Evolutionary conservation across 2,329 filamentous ascomycete species (phyloP).

Genomic region (Aspergillus versicolor): DNA sequence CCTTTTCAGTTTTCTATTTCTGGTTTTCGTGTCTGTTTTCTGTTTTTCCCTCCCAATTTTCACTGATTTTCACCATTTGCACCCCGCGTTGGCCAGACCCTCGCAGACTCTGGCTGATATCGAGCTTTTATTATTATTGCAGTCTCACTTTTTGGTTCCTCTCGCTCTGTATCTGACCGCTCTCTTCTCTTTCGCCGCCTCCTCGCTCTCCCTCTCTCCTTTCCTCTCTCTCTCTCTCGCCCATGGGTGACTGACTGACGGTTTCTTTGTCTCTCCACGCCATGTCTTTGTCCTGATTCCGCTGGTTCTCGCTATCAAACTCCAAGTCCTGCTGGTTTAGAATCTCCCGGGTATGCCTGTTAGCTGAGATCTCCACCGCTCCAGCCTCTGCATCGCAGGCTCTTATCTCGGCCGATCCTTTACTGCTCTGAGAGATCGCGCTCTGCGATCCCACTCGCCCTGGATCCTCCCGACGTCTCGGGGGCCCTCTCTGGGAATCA

Average conservation of each 20-base stretch:
- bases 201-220: background rate
- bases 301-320: background rate
- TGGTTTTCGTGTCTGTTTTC: background rate
- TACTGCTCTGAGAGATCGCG: conserved; percentile 23
- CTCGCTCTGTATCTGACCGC: background rate
- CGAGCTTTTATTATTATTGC: background rate
- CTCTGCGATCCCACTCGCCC: conserved; percentile 41
- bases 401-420: background rate
- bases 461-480: conserved; percentile 50
- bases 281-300: conserved; percentile 13
- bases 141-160: conserved; percentile 2
- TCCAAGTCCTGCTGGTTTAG: background rate
- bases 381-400: background rate
- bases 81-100: conserved; percentile 24
- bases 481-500: conserved; percentile 48
- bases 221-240: background rate
- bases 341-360: background rate
- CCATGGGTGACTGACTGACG: conserved; percentile 3
- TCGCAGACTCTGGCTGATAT: background rate
- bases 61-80: background rate
- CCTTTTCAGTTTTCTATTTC: background rate
- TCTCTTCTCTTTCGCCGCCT: background rate
- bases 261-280: background rate
- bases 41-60: background rate
- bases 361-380: background rate